Percentiles rank a stretch among this genome's conserved stretches.
These are phyloP conservation scores for Tuber aestivum DNA, from an alignment of 495 filamentous ascomycete species.

Conservation along the genomic window DNA sequence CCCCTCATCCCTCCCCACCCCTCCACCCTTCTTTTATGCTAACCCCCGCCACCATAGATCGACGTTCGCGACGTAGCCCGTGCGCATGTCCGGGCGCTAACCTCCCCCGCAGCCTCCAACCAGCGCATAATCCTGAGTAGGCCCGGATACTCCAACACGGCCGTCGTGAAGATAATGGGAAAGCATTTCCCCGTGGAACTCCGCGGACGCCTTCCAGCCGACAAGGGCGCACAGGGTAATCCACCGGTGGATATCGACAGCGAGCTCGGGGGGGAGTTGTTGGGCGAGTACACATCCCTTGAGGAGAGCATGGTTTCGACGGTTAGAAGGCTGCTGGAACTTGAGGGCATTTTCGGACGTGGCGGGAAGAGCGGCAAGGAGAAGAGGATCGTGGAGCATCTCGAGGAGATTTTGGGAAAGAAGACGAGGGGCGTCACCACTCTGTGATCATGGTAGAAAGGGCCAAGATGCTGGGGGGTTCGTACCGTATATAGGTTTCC, in stretches of 20 bases:
- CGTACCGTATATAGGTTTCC: neutral
- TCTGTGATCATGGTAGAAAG: neutral
- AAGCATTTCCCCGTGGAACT: neutral
- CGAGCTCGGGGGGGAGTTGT: neutral
- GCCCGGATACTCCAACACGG: neutral
- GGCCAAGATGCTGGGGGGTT: neutral
- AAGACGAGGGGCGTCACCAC: neutral
- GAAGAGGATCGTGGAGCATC: neutral
- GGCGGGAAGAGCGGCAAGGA: neutral
- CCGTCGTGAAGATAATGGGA: neutral
- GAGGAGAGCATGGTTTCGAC: neutral
- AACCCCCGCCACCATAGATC: slow-evolving; percentile 32
- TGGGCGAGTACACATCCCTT: neutral
- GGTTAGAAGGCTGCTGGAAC: neutral
- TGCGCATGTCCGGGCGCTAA: slow-evolving; percentile 44
- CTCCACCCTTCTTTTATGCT: neutral
- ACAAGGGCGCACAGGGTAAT: neutral
- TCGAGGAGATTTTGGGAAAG: neutral
- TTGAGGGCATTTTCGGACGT: neutral
- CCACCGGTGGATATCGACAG: neutral
- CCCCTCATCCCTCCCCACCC: neutral
- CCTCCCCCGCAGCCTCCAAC: slow-evolving; percentile 36
- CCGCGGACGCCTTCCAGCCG: neutral
- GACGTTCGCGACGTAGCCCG: slow-evolving; percentile 46
- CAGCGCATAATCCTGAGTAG: slow-evolving; percentile 37